Conservation (phyloP, 2,329 filamentous ascomycete genomes). For the Rosellinia necatrix region DNA sequence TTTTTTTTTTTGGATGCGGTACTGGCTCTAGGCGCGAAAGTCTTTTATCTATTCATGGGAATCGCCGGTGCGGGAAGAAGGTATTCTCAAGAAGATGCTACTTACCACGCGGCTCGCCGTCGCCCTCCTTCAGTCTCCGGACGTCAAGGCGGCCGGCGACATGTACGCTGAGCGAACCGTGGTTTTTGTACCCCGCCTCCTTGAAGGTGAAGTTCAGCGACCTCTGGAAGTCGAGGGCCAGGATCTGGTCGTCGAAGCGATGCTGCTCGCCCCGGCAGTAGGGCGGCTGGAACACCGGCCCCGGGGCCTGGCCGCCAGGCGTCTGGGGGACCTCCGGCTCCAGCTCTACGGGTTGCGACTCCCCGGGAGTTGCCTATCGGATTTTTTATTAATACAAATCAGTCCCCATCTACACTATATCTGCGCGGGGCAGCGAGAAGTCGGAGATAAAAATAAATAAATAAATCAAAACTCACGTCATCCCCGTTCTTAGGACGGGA, state of each 20-base stretch:
- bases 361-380: constrained; percentile 33
- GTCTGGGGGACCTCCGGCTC: constrained; percentile 21
- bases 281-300: constrained; percentile 27
- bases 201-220: constrained; percentile 46
- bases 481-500: constrained; percentile 34
- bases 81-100: background rate
- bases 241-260: constrained; percentile 38
- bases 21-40: background rate
- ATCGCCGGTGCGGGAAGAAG: background rate
- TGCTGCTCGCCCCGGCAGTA: constrained; percentile 36
- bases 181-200: constrained; percentile 43
- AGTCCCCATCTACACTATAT: too few relatives aligned
- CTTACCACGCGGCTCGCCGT: constrained; percentile 39
- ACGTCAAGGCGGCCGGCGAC: constrained; percentile 54
- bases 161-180: constrained; percentile 40
- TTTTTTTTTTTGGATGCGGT: background rate
- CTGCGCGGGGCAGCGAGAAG: too few relatives aligned
- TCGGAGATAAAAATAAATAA: background rate
- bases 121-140: constrained; percentile 41
- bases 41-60: background rate
- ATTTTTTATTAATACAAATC: background rate
- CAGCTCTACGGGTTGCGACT: constrained; percentile 25
- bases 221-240: constrained; percentile 44
- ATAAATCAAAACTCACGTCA: constrained; percentile 32
- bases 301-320: constrained; percentile 22